Conservation (phyloP, 1,284 basidiomycete species). For the Irpex rosettiformis region DNA sequence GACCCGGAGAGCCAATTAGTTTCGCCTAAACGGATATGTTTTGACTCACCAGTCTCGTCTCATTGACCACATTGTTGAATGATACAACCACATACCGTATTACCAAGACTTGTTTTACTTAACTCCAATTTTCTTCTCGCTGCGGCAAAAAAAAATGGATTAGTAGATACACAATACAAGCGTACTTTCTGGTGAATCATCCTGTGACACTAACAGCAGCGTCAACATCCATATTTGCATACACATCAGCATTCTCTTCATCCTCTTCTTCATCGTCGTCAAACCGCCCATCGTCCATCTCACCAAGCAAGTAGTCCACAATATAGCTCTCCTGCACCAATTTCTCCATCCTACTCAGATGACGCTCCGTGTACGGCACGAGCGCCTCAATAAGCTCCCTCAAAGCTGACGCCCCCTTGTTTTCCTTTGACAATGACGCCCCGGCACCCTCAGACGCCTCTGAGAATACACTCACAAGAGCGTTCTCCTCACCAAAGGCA, state of each 20-base stretch:
- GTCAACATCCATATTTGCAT: slow-evolving; percentile 23
- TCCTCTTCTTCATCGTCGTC: slow-evolving; percentile 40
- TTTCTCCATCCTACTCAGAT: slow-evolving; percentile 82
- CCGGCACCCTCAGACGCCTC: slow-evolving; percentile 28
- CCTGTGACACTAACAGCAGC: slow-evolving; percentile 18
- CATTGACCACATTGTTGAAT: too few relatives aligned
- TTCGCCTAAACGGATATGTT: slow-evolving; percentile 51
- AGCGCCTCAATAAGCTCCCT: slow-evolving; percentile 83
- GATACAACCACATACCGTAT: background rate
- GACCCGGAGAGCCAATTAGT: slow-evolving; percentile 77
- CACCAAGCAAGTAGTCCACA: slow-evolving; percentile 86
- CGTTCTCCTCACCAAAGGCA: slow-evolving; percentile 51
- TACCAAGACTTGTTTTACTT: background rate
- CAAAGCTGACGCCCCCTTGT: slow-evolving; percentile 41
- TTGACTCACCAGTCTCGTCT: background rate
- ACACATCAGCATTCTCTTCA: slow-evolving; percentile 37
- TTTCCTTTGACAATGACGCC: slow-evolving; percentile 16
- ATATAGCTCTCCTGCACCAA: slow-evolving; percentile 92
- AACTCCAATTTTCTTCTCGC: too few relatives aligned
- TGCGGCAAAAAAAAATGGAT: background rate
- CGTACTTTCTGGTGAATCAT: slow-evolving; percentile 5
- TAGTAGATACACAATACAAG: background rate
- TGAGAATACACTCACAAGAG: slow-evolving; percentile 17
- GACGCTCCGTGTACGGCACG: slow-evolving; percentile 92
- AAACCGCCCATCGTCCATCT: slow-evolving; percentile 86